Base-by-base conservation (phyloP, 805 yeast species). In the Metschnikowia rubicola region DNA sequence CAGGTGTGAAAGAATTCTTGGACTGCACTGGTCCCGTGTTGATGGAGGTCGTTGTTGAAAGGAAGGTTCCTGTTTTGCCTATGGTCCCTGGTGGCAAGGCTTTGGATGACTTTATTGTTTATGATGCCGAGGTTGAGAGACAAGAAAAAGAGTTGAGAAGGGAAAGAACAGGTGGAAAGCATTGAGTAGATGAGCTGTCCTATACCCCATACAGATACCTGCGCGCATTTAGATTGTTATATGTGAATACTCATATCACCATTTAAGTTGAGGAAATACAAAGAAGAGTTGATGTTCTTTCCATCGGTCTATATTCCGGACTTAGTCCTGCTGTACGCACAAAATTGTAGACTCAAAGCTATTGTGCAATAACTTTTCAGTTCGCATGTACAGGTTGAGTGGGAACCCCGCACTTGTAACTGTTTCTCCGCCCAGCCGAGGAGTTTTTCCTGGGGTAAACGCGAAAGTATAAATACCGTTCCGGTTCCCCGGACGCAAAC, bases 31-130 rank as follows among this genome's bases (percentile, higher is more conserved):
- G 96, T 15, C 98, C 99, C 21, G 86, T 91, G 39, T 78, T 94
- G 63, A 71, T 92, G 62, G 99, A 94, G 75, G 98, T 90, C 37
- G 61, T 83, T 42, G 94, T 90, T 30, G 98, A 91, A 73, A 81
- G 82, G 78, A 86, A 86, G 77, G 96, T 92, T 41, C 97, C 97
- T 43, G 98, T 94, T 51, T 79, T 94, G 66, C 99, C 99, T 47
- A 90, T 94, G 96, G 98, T 94, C 45, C 96, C 99, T 44, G 96
- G 83, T 51, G 99, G 98, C 59, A 88, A 87, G 68, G 96, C 87
- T 54, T 78, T 94, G 61, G 92, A 94, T 63, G 98, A 94, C 69
- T 91, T 92, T 66, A 86, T 94, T 56, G 77, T 78, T 39, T 94
- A 84, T 69, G 97, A 92, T 65, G 83, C 89, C 38, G 86, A 80